phyloP scores from a whole-genome alignment of 192 early-diverging fungal species.

The Gaertneriomyces semiglobifer region DNA sequence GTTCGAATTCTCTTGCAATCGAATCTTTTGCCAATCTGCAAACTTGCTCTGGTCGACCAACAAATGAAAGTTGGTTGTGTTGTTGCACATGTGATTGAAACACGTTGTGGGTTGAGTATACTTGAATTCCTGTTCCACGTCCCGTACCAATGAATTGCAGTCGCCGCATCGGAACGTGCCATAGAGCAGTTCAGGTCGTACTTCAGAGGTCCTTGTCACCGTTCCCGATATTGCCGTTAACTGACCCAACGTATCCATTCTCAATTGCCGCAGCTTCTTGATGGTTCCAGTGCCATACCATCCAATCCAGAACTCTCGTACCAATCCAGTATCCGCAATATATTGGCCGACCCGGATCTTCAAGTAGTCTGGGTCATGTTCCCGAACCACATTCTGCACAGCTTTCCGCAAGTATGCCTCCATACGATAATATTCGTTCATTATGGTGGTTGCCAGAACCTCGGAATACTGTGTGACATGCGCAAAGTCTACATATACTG shows the following conservation, averaged over 20 bases:
- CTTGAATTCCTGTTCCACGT: constrained; percentile 94
- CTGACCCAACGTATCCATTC: constrained; percentile 76
- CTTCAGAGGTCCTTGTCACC: constrained; percentile 95
- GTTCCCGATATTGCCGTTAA: constrained; percentile 83
- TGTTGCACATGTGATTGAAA: constrained; percentile 75
- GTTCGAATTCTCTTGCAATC: constrained; percentile 91
- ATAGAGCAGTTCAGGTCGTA: constrained; percentile 88
- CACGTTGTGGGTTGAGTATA: constrained; percentile 92
- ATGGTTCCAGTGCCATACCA: constrained; percentile 41
- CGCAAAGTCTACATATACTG: constrained; percentile 71
- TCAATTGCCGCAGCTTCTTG: constrained; percentile 75
- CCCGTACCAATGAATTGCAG: constrained; percentile 70
- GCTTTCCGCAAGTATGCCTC: constrained; percentile 83
- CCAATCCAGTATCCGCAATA: constrained; percentile 41
- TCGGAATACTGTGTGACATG: constrained; percentile 60
- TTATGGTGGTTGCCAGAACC: constrained; percentile 52
- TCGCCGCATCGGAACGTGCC: constrained; percentile 89
- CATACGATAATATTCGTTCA: constrained; percentile 44
- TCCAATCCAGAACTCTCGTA: constrained; percentile 71
- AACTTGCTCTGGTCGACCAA: constrained; percentile 82
- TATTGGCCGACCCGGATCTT: constrained; percentile 32
- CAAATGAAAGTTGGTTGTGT: constrained; percentile 75
- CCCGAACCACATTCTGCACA: constrained; percentile 73
- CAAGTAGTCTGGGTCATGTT: constrained; percentile 63
- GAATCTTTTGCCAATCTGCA: constrained; percentile 95